A percentile compares a stretch with the other conserved stretches of the same genome.
phyloP scores from a whole-genome alignment of 1,284 basidiomycete species.

The Mycena citricolor region DNA sequence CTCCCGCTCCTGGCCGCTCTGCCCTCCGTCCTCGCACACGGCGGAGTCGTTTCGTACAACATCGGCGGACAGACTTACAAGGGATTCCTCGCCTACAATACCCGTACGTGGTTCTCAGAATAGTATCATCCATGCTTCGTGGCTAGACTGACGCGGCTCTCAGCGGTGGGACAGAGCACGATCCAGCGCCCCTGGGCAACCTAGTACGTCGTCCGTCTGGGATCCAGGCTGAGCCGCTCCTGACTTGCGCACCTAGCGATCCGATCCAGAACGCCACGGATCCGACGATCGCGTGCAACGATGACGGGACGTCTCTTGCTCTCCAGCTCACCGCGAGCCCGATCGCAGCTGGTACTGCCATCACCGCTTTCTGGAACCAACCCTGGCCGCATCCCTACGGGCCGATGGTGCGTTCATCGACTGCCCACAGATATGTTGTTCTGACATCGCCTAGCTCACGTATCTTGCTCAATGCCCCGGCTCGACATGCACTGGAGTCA shows the following conservation, averaged over 20 bases:
- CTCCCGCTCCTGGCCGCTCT: slow-evolving; percentile 30
- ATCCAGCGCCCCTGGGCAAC: slow-evolving; percentile 56
- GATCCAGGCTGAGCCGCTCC: background rate
- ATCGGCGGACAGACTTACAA: slow-evolving; percentile 48
- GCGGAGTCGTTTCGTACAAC: slow-evolving; percentile 53
- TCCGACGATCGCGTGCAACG: slow-evolving; percentile 53
- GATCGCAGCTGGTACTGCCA: slow-evolving; percentile 48
- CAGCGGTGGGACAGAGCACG: slow-evolving; percentile 47
- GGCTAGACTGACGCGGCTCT: background rate
- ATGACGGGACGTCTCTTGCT: slow-evolving; percentile 51
- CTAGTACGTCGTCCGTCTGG: slow-evolving; percentile 39
- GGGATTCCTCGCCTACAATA: slow-evolving; percentile 55
- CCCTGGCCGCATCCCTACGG: slow-evolving; percentile 57
- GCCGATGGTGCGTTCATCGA: slow-evolving; percentile 40
- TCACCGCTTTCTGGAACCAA: slow-evolving; percentile 61
- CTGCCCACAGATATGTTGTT: background rate
- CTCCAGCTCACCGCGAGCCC: slow-evolving; percentile 51
- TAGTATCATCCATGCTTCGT: background rate
- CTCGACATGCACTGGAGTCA: slow-evolving; percentile 46
- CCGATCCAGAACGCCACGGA: slow-evolving; percentile 50
- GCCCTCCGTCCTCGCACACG: slow-evolving; percentile 41
- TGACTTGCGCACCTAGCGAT: slow-evolving; percentile 36
- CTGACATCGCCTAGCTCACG: slow-evolving; percentile 36
- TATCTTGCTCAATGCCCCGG: slow-evolving; percentile 55
- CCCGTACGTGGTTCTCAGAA: slow-evolving; percentile 23